Conservation (phyloP, 371 early-diverging fungal species). For the Circinella minor region DNA sequence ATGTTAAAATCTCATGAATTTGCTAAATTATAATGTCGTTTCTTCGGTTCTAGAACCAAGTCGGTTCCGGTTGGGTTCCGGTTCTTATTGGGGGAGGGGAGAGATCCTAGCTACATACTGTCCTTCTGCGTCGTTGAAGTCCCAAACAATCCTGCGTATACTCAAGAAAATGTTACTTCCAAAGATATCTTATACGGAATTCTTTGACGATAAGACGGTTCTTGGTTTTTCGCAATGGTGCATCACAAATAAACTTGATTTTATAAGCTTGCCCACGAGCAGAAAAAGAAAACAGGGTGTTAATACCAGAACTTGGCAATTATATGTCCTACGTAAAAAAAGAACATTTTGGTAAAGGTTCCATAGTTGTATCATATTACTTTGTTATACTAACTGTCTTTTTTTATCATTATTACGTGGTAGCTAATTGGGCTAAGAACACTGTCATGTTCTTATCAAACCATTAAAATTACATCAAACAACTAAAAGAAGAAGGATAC, state of each 20-base stretch:
- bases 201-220: background rate
- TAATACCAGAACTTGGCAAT: background rate
- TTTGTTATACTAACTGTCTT: background rate
- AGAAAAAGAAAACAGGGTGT: background rate
- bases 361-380: background rate
- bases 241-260: background rate
- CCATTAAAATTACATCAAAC: slow-evolving; percentile 4
- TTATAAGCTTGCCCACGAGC: background rate
- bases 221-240: slow-evolving; percentile 1
- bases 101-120: too few species aligned
- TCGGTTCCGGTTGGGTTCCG: too few species aligned
- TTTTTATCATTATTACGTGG: background rate
- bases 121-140: background rate
- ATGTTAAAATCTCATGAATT: too few species aligned
- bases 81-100: too few species aligned
- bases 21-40: too few species aligned
- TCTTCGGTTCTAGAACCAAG: too few species aligned
- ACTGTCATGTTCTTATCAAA: background rate
- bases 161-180: background rate
- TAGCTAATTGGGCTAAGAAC: slow-evolving; percentile 2
- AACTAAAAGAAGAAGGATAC: slow-evolving; percentile 3
- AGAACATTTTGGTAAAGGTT: slow-evolving; percentile 1
- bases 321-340: background rate
- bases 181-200: background rate
- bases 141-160: background rate